Conservation (phyloP, 139 green algal genomes). For the Eudorina sp. region DNA sequence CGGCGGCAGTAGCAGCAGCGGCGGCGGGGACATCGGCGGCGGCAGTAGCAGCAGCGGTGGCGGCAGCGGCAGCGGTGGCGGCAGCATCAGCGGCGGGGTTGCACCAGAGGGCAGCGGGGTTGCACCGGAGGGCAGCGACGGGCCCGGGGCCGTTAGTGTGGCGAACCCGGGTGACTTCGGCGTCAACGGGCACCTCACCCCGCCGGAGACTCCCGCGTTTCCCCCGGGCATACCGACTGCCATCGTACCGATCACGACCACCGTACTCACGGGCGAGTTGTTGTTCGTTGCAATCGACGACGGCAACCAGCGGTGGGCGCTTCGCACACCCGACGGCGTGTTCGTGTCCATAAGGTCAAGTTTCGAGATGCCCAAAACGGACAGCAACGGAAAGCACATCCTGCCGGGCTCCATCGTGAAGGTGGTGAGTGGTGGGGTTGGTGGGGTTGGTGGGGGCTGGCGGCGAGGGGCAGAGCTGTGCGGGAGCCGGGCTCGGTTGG, state of each 20-base stretch:
- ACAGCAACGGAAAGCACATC: not conserved
- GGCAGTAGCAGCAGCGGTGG: not conserved
- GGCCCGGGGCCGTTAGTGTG: too few relatives aligned
- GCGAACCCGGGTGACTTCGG: too few relatives aligned
- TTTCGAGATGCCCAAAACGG: not conserved
- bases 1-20: not conserved
- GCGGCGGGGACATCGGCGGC: not conserved
- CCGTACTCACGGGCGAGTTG: not conserved
- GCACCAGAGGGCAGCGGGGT: too few relatives aligned
- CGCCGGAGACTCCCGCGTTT: not conserved
- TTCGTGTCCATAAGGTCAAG: not conserved
- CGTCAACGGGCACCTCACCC: not conserved
- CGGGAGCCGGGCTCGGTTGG: too few relatives aligned
- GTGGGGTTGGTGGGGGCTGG: too few relatives aligned
- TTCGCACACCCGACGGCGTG: not conserved
- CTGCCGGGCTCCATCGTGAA: not conserved
- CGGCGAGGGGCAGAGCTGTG: too few relatives aligned
- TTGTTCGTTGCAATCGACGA: not conserved
- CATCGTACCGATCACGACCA: not conserved
- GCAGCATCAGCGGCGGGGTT: too few relatives aligned
- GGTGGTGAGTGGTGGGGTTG: not conserved
- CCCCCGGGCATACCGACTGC: too few relatives aligned
- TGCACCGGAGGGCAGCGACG: too few relatives aligned
- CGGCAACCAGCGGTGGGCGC: not conserved
- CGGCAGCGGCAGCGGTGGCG: not conserved